Conservation (phyloP, 225 moss, liverwort and hornwort species). For the Straminergon stramineum region DNA sequence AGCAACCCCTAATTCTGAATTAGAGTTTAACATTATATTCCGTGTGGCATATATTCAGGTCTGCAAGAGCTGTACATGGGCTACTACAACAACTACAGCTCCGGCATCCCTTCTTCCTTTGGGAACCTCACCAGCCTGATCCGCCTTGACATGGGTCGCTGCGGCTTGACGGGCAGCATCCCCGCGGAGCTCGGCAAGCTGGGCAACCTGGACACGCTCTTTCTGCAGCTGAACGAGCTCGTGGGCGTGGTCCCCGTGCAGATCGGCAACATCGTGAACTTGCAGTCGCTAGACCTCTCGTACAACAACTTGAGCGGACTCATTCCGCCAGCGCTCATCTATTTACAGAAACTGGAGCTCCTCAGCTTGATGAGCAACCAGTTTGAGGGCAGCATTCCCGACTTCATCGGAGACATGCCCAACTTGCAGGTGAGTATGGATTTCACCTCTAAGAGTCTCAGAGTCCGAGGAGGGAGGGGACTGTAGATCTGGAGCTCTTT, state of each 20-base stretch:
- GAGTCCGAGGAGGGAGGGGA: not conserved
- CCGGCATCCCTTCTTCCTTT: conserved; percentile 52
- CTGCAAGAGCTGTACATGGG: conserved; percentile 67
- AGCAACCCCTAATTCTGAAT: not conserved
- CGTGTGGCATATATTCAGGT: not conserved
- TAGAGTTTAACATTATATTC: not conserved
- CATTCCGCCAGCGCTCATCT: conserved; percentile 47
- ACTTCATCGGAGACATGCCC: conserved; percentile 55
- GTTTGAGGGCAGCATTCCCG: conserved; percentile 51
- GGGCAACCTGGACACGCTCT: conserved; percentile 50
- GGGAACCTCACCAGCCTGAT: conserved; percentile 52
- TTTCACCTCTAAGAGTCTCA: not conserved
- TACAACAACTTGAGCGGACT: conserved; percentile 50
- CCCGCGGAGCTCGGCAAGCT: conserved; percentile 62
- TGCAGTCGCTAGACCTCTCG: conserved; percentile 65
- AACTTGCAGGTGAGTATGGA: conserved; percentile 27
- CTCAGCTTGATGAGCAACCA: conserved; percentile 58
- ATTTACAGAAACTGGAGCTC: conserved; percentile 55
- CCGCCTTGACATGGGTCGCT: conserved; percentile 52
- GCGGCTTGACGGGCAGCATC: conserved; percentile 54
- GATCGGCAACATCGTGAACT: conserved; percentile 53
- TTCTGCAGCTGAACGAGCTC: conserved; percentile 57
- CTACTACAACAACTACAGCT: conserved; percentile 67
- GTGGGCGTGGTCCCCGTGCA: conserved; percentile 57
- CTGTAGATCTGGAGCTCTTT: not conserved